Conservation (phyloP, 208 protist genomes). For the Tritrichomonas musculus region DNA sequence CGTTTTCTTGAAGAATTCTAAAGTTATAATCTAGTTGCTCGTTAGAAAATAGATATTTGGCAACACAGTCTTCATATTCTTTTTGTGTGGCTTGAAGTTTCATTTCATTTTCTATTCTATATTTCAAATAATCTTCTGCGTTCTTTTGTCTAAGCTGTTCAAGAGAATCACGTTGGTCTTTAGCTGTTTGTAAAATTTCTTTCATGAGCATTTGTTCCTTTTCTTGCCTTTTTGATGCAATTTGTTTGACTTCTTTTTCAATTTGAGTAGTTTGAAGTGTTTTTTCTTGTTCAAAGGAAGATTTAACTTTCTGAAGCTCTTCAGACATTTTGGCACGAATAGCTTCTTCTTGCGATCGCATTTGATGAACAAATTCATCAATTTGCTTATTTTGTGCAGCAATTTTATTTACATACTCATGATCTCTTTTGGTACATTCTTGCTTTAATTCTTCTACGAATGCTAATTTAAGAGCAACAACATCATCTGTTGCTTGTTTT, state of each 20-base stretch:
- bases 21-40: background rate
- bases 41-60: background rate
- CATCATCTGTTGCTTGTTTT: background rate
- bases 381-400: background rate
- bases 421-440: conserved; percentile 27
- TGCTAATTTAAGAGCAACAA: background rate
- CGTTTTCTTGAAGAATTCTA: background rate
- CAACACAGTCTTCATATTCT: conserved; percentile 2
- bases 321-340: background rate
- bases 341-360: background rate
- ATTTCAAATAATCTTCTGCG: background rate
- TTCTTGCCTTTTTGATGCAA: background rate
- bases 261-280: background rate
- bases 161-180: background rate
- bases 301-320: background rate
- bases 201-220: background rate
- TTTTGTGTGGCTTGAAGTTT: background rate
- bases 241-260: background rate
- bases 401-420: conserved; percentile 32
- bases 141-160: background rate
- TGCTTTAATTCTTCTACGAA: background rate
- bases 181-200: background rate
- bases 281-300: background rate
- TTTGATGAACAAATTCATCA: background rate
- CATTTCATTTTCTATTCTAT: background rate